Base-by-base conservation (phyloP, 2,329 filamentous ascomycete species). In the Fusarium mangiferae region DNA sequence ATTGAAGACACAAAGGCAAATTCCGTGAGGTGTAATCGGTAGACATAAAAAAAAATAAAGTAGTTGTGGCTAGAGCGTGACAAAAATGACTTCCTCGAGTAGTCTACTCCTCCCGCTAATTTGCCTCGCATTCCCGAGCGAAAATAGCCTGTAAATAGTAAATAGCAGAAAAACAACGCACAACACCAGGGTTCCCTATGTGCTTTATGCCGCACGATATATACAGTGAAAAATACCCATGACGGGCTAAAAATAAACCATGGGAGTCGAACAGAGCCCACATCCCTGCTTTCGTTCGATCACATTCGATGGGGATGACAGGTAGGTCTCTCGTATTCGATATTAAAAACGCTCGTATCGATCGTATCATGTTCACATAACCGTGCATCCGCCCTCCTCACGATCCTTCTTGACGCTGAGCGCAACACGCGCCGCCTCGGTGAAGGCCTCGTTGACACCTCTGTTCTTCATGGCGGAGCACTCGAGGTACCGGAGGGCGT, bases 381-480 rank as follows among this genome's bases (percentile, higher is more conserved):
- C 81, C 69, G 80, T 79, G 81, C 90, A 92, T 79, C 89, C 90
- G 72, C 85, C 85, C 66, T 90, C 88, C 70, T 91, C 90, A 77
- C 89, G 88, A 69, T 90, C 90, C 78, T 90, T 89, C 84, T 89
- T 91, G 65, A 92, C 90, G 75, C 90, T 91, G 63, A 99, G 87
- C 20, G 96, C 96, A 41, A 99, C 96, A 79, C 97, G 93, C 30
- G 96, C 96, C 45, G 96, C 96, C 86, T 99, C 96, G 45, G 96
- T 98, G 80, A 99, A 99, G 48, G 96, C 96, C 84, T 99, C 96
- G 84, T 98, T 98, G 80, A 99, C 97, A 70, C 96, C 96, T 57
- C 96, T 91, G 84, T 99, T 99, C 85, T 95, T 93, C 91, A 98
- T 98, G 65, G 96, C 96, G 42, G 96, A 98, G 87, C 96, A 99